Percentiles rank a stretch among this genome's conserved stretches.
These are phyloP conservation scores for Macrotyloma uniflorum DNA, from an alignment of 306 rosid genomes.

Conservation along the genomic window DNA sequence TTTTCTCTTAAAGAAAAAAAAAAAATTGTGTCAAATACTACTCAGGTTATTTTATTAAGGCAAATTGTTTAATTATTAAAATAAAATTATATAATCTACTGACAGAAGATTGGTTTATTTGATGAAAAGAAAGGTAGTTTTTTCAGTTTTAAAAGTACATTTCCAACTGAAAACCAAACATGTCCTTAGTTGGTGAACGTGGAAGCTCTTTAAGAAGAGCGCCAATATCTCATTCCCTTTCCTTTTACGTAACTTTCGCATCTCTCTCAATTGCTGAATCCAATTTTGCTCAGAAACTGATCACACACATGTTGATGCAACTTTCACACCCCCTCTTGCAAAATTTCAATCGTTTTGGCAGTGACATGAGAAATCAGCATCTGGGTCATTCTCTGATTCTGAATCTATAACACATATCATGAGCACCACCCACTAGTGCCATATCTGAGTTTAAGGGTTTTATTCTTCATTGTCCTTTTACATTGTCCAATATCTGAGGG, in stretches of 20 bases:
- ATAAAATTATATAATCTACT: no score
- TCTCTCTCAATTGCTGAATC: slow-evolving; percentile 44
- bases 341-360: slow-evolving; percentile 34
- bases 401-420: slow-evolving; percentile 2
- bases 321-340: slow-evolving; percentile 14
- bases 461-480: not conserved
- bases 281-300: slow-evolving; percentile 37
- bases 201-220: slow-evolving; percentile 56
- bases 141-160: not conserved
- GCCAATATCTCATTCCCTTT: slow-evolving; percentile 62
- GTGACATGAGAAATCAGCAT: slow-evolving; percentile 10
- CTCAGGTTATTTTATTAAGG: no score
- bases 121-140: no score
- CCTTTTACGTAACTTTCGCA: slow-evolving; percentile 62
- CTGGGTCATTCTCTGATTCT: slow-evolving; percentile 25
- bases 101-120: no score
- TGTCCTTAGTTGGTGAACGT: slow-evolving; percentile 31
- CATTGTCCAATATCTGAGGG: not conserved
- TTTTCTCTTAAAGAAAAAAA: no score
- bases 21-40: no score
- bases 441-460: not conserved
- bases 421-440: not conserved
- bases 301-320: slow-evolving; percentile 35
- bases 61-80: no score
- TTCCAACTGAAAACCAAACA: not conserved